Evolutionary conservation across 2,329 filamentous ascomycete genomes (phyloP).

Genomic region (Cadophora malorum): DNA sequence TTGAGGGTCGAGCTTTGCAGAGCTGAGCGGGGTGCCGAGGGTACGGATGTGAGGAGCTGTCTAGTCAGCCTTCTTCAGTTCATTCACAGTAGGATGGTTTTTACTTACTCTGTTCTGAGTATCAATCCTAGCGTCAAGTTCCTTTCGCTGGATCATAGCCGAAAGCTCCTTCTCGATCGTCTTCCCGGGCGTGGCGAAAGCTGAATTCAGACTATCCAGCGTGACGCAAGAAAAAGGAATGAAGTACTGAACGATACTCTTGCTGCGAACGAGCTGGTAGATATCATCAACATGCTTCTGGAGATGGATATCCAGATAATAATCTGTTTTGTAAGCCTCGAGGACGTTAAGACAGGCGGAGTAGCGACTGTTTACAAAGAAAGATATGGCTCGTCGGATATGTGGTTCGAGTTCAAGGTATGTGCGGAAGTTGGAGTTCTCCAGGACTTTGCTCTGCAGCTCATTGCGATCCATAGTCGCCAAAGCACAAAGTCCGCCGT

Average conservation of each 20-base stretch:
- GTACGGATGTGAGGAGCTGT: constrained; percentile 75
- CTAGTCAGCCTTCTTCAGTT: constrained; percentile 28
- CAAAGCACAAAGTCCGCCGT: constrained; percentile 87
- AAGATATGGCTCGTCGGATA: constrained; percentile 85
- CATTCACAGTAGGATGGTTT: not conserved
- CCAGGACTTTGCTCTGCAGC: constrained; percentile 77
- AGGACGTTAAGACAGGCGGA: constrained; percentile 83
- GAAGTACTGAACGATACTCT: constrained; percentile 94
- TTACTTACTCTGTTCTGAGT: constrained; percentile 72
- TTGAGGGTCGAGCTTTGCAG: constrained; percentile 75
- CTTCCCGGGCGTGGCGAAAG: constrained; percentile 71
- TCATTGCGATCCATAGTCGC: constrained; percentile 85
- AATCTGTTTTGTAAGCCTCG: constrained; percentile 82
- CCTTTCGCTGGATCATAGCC: constrained; percentile 74
- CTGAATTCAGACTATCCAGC: constrained; percentile 75
- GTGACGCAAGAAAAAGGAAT: constrained; percentile 89
- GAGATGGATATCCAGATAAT: constrained; percentile 88
- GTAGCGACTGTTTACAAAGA: constrained; percentile 92
- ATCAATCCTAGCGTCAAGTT: constrained; percentile 82
- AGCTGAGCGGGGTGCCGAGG: constrained; percentile 67
- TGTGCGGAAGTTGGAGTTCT: constrained; percentile 79
- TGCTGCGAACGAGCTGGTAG: constrained; percentile 79
- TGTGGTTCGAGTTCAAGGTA: constrained; percentile 95
- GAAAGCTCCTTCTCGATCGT: constrained; percentile 78
- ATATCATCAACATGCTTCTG: constrained; percentile 74